Conservation (phyloP, 352 stramenopile genomes). For the Phytophthora citrophthora region DNA sequence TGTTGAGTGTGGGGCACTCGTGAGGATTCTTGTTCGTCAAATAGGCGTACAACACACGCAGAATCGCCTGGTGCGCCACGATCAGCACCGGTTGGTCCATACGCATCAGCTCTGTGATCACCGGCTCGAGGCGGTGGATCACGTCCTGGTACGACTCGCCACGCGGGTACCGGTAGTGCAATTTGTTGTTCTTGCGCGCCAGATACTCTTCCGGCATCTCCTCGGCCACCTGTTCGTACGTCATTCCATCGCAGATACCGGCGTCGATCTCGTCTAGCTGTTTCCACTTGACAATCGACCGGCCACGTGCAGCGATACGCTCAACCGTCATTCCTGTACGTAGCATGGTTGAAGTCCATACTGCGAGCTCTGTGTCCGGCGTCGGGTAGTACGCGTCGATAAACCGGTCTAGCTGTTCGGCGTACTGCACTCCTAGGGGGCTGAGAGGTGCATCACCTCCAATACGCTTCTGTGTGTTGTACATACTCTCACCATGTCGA, state of each 20-base stretch:
- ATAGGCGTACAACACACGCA: conserved; percentile 97
- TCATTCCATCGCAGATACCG: conserved; percentile 97
- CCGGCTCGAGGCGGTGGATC: conserved; percentile 96
- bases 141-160: conserved; percentile 98
- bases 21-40: conserved; percentile 93
- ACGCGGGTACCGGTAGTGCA: conserved; percentile 89
- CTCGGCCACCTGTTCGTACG: conserved; percentile 96
- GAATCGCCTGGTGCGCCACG: conserved; percentile 95
- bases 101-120: conserved; percentile 98
- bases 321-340: conserved; percentile 97
- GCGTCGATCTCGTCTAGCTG: conserved; percentile 97
- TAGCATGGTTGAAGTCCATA: conserved; percentile 98
- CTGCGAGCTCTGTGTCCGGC: conserved; percentile 72
- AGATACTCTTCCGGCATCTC: conserved; percentile 96
- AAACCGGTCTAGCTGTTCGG: conserved; percentile 93
- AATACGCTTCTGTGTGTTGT: conserved; percentile 98
- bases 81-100: conserved; percentile 93
- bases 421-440: conserved; percentile 93
- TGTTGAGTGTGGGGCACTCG: conserved; percentile 93
- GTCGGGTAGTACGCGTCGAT: conserved; percentile 89
- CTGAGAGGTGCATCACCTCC: conserved; percentile 95
- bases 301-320: conserved; percentile 67
- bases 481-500: conserved; percentile 97
- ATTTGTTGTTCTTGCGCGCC: conserved; percentile 90
- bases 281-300: conserved; percentile 86